Conservation (phyloP, 495 filamentous ascomycete genomes). For the Cenococcum geophilum region DNA sequence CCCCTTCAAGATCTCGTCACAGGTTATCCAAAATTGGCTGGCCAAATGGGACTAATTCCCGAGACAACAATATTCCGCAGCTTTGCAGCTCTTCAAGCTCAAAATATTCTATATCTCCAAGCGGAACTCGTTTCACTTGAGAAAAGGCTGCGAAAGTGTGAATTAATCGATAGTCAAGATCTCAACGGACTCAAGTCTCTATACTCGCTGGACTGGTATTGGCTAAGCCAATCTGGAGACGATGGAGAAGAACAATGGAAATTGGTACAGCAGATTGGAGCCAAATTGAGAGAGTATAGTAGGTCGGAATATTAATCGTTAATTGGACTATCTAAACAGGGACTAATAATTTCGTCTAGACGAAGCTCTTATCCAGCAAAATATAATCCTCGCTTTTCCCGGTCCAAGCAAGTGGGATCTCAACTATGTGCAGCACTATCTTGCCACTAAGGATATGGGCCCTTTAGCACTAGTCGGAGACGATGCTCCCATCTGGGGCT, state of each 20-base stretch:
- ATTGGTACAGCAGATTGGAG: conserved; percentile 11
- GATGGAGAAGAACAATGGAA: conserved; percentile 14
- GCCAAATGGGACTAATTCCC: conserved; percentile 9
- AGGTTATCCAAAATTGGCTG: conserved; percentile 21
- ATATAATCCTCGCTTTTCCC: not conserved
- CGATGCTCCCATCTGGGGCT: conserved; percentile 9
- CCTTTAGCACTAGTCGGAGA: not conserved
- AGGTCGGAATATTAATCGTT: not conserved
- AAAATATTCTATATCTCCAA: conserved; percentile 35
- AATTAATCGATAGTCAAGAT: conserved; percentile 10
- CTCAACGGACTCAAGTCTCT: not conserved
- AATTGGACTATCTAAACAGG: not conserved
- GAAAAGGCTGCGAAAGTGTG: conserved; percentile 14
- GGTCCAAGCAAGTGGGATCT: conserved; percentile 7
- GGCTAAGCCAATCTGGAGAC: conserved; percentile 3
- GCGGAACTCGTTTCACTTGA: conserved; percentile 32
- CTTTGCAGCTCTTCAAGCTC: conserved; percentile 30
- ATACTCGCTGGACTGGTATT: conserved; percentile 7
- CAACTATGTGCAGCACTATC: conserved; percentile 9
- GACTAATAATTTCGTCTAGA: conserved; percentile 6
- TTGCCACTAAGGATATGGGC: conserved; percentile 10
- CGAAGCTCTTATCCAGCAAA: conserved; percentile 18
- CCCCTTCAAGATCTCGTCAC: conserved; percentile 2
- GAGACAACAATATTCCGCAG: conserved; percentile 29
- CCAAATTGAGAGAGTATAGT: conserved; percentile 21